These are phyloP conservation scores for Candida argentea DNA, from an alignment of 805 yeast species.

Conservation along the genomic window DNA sequence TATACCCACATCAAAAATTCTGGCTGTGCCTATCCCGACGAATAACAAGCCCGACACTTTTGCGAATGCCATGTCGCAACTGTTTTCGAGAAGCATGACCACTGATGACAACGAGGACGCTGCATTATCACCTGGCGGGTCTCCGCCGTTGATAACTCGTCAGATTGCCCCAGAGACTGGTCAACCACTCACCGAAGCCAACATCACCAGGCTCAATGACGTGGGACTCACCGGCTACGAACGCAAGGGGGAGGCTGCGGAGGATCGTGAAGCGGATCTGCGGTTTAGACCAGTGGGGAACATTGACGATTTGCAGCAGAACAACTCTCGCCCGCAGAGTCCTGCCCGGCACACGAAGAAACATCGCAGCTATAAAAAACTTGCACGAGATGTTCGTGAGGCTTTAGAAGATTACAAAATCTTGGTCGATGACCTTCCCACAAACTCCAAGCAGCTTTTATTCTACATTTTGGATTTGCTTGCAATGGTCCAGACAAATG, in stretches of 20 bases:
- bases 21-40: too few relatives aligned
- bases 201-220: slow-evolving; percentile 20
- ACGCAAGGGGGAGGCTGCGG: background rate
- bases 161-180: too few relatives aligned
- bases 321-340: slow-evolving; percentile 6
- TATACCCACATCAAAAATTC: too few relatives aligned
- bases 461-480: slow-evolving; percentile 81
- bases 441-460: slow-evolving; percentile 68
- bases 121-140: slow-evolving; percentile 1
- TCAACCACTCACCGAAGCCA: slow-evolving; percentile 24
- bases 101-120: slow-evolving; percentile 4
- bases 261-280: background rate
- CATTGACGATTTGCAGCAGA: too few relatives aligned
- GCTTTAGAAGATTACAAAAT: slow-evolving; percentile 64
- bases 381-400: slow-evolving; percentile 53
- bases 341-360: slow-evolving; percentile 26
- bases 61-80: too few relatives aligned
- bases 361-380: slow-evolving; percentile 42
- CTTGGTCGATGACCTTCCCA: slow-evolving; percentile 62
- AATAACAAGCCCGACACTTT: too few relatives aligned
- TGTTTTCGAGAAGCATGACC: too few relatives aligned
- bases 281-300: slow-evolving; percentile 4
- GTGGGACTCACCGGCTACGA: slow-evolving; percentile 5
- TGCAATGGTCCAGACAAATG: slow-evolving; percentile 72
- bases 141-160: slow-evolving; percentile 1